A percentile compares a stretch with the other conserved stretches of the same genome.
These are phyloP conservation scores for Pichia nanzhaoensis DNA, from an alignment of 805 yeast genomes.

Conservation along the genomic window DNA sequence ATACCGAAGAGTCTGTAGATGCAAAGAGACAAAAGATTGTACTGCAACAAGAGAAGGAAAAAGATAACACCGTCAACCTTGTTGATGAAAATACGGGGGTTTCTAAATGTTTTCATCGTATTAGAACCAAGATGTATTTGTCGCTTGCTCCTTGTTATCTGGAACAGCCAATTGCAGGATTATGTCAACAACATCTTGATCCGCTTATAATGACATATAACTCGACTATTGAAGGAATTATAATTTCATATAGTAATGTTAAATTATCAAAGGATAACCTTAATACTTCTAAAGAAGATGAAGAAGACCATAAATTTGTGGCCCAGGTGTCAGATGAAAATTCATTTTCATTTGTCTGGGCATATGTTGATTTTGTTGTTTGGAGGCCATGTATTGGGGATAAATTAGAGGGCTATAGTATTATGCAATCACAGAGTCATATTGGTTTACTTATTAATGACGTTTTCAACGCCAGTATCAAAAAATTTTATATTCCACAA, in stretches of 20 bases:
- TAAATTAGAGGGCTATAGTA: slow-evolving; percentile 74
- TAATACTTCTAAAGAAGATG: slow-evolving; percentile 31
- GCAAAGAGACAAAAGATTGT: slow-evolving; percentile 1
- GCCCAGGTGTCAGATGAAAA: slow-evolving; percentile 70
- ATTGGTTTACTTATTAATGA: slow-evolving; percentile 88
- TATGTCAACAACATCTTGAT: slow-evolving; percentile 82
- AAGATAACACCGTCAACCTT: slow-evolving; percentile 13
- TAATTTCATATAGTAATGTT: slow-evolving; percentile 70
- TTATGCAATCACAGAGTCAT: slow-evolving; percentile 92
- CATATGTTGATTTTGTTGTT: slow-evolving; percentile 69
- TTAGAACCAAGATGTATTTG: slow-evolving; percentile 60
- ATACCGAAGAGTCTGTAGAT: background rate
- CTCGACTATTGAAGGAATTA: slow-evolving; percentile 69
- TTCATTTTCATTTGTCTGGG: slow-evolving; percentile 88
- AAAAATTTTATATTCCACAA: slow-evolving; percentile 76
- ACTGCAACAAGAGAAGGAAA: background rate
- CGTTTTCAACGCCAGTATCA: slow-evolving; percentile 90
- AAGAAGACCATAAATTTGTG: slow-evolving; percentile 36
- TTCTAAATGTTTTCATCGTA: slow-evolving; percentile 63
- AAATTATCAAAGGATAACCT: slow-evolving; percentile 39
- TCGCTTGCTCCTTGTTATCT: slow-evolving; percentile 83
- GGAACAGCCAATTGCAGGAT: slow-evolving; percentile 65
- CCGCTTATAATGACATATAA: slow-evolving; percentile 82
- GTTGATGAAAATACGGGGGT: slow-evolving; percentile 32
- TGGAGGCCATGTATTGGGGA: slow-evolving; percentile 95